These are phyloP conservation scores for Pythium brachiatum DNA, from an alignment of 352 stramenopile species.

Conservation along the genomic window DNA sequence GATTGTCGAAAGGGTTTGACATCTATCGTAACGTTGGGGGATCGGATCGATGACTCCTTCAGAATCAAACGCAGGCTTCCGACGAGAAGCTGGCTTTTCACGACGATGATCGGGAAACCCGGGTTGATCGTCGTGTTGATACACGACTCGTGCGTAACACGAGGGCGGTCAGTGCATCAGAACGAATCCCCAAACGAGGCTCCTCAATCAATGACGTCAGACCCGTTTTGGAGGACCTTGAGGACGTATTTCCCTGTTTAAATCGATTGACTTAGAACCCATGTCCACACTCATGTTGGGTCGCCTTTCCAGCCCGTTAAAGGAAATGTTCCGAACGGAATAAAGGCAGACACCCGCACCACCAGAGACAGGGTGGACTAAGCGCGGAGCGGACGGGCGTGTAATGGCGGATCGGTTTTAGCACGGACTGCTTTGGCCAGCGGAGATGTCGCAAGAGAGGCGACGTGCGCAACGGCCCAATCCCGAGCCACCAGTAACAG, in stretches of 20 bases:
- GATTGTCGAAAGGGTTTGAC: neutral
- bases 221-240: neutral
- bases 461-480: conserved; percentile 9
- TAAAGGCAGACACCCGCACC: neutral
- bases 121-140: conserved; percentile 13
- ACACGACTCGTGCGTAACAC: neutral
- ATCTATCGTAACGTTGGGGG: neutral
- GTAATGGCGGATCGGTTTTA: neutral
- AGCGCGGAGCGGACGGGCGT: neutral
- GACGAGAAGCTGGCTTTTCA: neutral
- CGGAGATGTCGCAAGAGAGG: conserved; percentile 1
- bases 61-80: too few relatives aligned
- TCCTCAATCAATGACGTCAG: conserved; percentile 18
- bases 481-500: neutral
- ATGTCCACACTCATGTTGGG: neutral
- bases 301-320: neutral
- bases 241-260: conserved; percentile 3
- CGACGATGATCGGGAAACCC: neutral
- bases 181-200: neutral
- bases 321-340: neutral
- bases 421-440: neutral
- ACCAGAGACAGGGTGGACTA: conserved; percentile 1
- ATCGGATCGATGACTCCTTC: neutral
- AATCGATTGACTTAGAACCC: neutral
- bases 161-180: neutral